Evolutionary conservation across 768 basidiomycete species (phyloP), one percentile per base, ranked within the genome.

Genomic region (Trametes gibbosa): DNA sequence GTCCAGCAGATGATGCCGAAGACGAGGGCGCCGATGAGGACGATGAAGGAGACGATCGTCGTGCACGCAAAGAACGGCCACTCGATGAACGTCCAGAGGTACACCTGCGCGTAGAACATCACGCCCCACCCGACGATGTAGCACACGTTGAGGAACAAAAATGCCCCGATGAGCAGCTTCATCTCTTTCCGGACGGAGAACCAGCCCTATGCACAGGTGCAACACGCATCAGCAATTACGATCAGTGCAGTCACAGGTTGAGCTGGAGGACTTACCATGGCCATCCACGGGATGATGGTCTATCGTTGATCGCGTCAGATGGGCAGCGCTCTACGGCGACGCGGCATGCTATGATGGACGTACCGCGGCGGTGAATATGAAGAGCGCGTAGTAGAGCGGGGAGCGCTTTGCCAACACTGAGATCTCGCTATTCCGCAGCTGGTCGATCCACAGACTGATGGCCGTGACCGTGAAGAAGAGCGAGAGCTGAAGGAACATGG

Each of bases 371-470:
- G 80, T 82, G 47, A 68, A 53, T 42, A 82, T 77, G 63, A 82
- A 78, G 12, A 77, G 50, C 0, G 70, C 81, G 53, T 78, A 63
- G 61, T 85, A 85, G 2, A 77, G 40, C 0, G 29, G 13, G 0
- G 74, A 77, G 50, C 81, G 78, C 2, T 51, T 53, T 0, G 81
- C 79, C 9, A 84, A 75, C 0, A 61, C 32, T 2, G 65, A 70
- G 45, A 86, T 77, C 14, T 75, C 69, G 6, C 81, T 80, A 51
- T 78, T 77, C 32, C 77, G 58, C 25, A 86, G 74, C 50, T 83
- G 75, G 65, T 84, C 80, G 34, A 81, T 69, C 84, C 85, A 86
- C 7, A 86, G 77, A 32, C 77, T 77, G 69, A 80, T 79, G 6
- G 78, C 76, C 1, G 78, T 74, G 5, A 81, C 63, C 19, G 84